Evolutionary conservation across 495 filamentous ascomycete genomes (phyloP).

Genomic region (Pseudomonodictys pantanalensis): DNA sequence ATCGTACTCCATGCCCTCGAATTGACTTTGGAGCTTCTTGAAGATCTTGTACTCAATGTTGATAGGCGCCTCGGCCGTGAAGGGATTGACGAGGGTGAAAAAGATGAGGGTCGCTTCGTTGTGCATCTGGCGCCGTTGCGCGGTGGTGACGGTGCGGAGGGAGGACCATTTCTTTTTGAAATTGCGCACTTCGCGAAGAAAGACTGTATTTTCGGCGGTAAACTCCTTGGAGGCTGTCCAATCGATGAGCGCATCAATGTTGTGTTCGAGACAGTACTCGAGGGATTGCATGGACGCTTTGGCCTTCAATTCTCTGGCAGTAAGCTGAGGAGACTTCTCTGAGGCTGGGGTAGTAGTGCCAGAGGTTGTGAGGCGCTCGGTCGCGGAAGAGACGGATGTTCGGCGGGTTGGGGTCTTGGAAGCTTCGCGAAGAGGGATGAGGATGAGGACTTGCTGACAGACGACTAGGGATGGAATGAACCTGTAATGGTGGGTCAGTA

Average conservation of each 20-base stretch:
- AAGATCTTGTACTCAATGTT: slow-evolving; percentile 40
- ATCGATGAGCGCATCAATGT: slow-evolving; percentile 36
- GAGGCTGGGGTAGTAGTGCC: background rate
- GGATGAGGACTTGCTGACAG: slow-evolving; percentile 37
- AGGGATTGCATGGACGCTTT: slow-evolving; percentile 37
- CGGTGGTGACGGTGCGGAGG: slow-evolving; percentile 17
- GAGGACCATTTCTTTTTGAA: slow-evolving; percentile 35
- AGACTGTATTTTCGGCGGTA: slow-evolving; percentile 43
- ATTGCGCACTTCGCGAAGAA: slow-evolving; percentile 39
- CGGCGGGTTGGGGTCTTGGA: slow-evolving; percentile 17
- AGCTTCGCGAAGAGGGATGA: slow-evolving; percentile 37
- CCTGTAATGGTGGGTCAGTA: slow-evolving; percentile 27
- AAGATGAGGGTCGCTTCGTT: slow-evolving; percentile 38
- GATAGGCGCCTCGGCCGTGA: slow-evolving; percentile 38
- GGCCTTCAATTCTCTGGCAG: slow-evolving; percentile 22
- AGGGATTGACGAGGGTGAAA: slow-evolving; percentile 35
- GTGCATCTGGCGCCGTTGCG: slow-evolving; percentile 32
- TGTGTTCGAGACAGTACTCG: slow-evolving; percentile 33
- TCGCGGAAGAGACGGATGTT: slow-evolving; percentile 4
- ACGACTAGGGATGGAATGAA: slow-evolving; percentile 38
- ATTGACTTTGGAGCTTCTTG: slow-evolving; percentile 25
- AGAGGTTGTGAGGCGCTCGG: background rate
- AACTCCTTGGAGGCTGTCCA: slow-evolving; percentile 38
- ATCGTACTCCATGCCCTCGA: slow-evolving; percentile 26
- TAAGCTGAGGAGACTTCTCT: slow-evolving; percentile 6